Evolutionary conservation across 2,329 filamentous ascomycete genomes (phyloP), one percentile per base, ranked within the genome.

Genomic region (Colletotrichum salicis): DNA sequence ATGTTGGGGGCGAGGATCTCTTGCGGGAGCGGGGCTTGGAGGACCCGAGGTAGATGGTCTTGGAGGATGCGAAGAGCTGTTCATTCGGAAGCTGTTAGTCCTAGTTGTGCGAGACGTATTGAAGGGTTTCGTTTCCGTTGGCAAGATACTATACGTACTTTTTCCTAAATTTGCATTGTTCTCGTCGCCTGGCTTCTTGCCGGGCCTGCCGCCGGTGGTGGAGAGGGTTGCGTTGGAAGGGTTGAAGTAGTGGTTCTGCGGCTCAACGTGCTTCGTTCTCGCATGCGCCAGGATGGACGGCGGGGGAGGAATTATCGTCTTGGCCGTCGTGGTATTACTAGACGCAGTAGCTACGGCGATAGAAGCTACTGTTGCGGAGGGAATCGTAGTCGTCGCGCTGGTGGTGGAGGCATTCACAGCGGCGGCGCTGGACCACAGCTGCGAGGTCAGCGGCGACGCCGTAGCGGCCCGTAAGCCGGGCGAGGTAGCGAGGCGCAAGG

Each of bases 1-100:
- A 94, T 93, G 78, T 92, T 88, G 41, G 94, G 91, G 52, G 92
- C 90, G 74, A 97, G 90, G 73, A 97, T 89, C 71, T 94, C 91
- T 76, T 93, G 90, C 19, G 94, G 91, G 6, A 92, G 84, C 2
- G 91, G 91, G 1, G 89, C 88, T 77, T 92, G 88, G 27, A 93
- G 86, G 65, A 93, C 86, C 1, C 88, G 91, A 61, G 91, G 91
- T n/a, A 93, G 85, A 74, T 88, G 89, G 74, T 90, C 86, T 84
- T 92, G 90, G 45, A 93, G 86, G 65, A 90, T 86, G 64, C 90
- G 86, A 12, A 93, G 84, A 73, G 91, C 91, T 92, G 76, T 67
- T 61, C n/a, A 27, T 10, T 35, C 15, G 29, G 45, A 33, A 12
- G 13, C 11, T 24, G 60, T 72, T 51, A 70, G 70, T 41, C 29